Percentiles rank a stretch among this genome's conserved stretches.
phyloP scores from a whole-genome alignment of 345 rosid species.

The Eucalyptus globulus region DNA sequence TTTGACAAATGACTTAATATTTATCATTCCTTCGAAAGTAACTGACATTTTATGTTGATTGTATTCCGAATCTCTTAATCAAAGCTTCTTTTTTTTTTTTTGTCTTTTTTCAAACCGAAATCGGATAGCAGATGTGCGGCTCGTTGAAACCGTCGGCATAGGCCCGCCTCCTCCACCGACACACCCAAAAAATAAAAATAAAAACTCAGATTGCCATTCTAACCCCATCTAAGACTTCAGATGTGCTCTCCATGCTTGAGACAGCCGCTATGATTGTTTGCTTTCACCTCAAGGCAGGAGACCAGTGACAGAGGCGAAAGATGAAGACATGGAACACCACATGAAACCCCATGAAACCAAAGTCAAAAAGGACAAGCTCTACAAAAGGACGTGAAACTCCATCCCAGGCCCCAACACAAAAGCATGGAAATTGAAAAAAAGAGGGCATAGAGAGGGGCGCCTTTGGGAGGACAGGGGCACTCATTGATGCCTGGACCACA shows the following conservation, averaged over 20 bases:
- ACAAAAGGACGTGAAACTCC: background rate
- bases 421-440: background rate
- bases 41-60: background rate
- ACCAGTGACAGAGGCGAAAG: background rate
- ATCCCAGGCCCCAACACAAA: background rate
- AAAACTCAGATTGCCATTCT: background rate
- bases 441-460: background rate
- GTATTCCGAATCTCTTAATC: background rate
- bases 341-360: background rate
- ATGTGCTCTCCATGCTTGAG: background rate
- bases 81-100: accelerated
- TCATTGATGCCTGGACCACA: conserved; percentile 16
- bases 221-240: background rate
- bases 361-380: background rate
- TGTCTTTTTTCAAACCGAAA: background rate
- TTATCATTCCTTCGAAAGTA: accelerated
- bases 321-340: background rate
- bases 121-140: background rate
- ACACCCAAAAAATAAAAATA: background rate
- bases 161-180: background rate
- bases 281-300: background rate
- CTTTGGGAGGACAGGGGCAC: background rate
- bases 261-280: background rate
- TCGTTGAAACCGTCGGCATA: background rate
- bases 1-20: background rate